Conservation (phyloP, 106 monocot genomes). For the Dendrobium nobile region DNA sequence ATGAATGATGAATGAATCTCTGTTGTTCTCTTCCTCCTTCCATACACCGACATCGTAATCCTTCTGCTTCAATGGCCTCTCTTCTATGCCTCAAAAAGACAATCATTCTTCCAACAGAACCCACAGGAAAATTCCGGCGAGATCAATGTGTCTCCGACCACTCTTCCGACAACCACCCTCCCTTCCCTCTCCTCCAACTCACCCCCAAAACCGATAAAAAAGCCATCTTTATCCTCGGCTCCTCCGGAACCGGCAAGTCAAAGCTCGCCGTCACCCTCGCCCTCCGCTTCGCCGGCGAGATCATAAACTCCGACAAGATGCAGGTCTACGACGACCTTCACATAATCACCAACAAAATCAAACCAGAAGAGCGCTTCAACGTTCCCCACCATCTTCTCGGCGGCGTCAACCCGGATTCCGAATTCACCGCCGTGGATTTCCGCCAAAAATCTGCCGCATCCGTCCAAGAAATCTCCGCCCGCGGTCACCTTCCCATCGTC, state of each 20-base stretch:
- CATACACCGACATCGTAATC: not conserved
- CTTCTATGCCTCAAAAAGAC: not conserved
- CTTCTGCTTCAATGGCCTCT: not conserved
- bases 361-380: constrained; percentile 29
- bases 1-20: too few species aligned
- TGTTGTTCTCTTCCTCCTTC: too few species aligned
- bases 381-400: constrained; percentile 62
- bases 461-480: constrained; percentile 19
- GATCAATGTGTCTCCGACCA: not conserved
- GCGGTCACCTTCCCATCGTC: constrained; percentile 40
- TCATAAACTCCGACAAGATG: constrained; percentile 77
- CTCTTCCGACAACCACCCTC: not conserved
- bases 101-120: not conserved
- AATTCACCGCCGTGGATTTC: constrained; percentile 47
- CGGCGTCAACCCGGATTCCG: constrained; percentile 35
- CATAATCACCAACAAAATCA: constrained; percentile 60
- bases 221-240: constrained; percentile 34
- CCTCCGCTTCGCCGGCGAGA: constrained; percentile 32
- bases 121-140: not conserved
- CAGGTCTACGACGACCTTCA: constrained; percentile 59
- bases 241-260: constrained; percentile 62
- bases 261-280: constrained; percentile 53
- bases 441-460: constrained; percentile 5
- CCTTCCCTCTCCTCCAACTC: not conserved
- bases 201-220: not conserved